These are phyloP conservation scores for Digitaria exilis DNA, from an alignment of 202 grass and related monocot species.

Conservation along the genomic window DNA sequence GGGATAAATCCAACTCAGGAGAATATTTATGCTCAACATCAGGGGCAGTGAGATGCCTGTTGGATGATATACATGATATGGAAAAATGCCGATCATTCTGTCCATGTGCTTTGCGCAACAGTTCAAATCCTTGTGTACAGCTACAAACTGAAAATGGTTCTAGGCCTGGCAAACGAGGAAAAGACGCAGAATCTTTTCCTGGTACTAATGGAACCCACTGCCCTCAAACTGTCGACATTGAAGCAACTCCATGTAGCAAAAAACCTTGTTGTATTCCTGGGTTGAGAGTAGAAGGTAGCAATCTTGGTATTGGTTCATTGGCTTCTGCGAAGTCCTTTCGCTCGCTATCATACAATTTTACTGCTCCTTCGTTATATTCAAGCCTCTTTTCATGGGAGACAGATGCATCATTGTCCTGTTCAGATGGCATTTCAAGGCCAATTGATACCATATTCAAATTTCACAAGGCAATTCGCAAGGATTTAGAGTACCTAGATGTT, in stretches of 20 bases:
- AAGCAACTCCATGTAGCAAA: slow-evolving; percentile 55
- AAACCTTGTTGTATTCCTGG: slow-evolving; percentile 85
- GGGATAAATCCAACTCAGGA: slow-evolving; percentile 64
- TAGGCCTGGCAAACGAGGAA: slow-evolving; percentile 63
- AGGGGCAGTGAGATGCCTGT: slow-evolving; percentile 39
- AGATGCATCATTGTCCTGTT: slow-evolving; percentile 50
- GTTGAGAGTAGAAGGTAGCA: slow-evolving; percentile 68
- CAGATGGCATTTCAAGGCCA: slow-evolving; percentile 63
- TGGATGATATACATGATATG: slow-evolving; percentile 44
- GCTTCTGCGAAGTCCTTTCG: slow-evolving; percentile 53
- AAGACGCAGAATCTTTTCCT: slow-evolving; percentile 48
- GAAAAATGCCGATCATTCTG: slow-evolving; percentile 57
- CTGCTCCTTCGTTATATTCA: slow-evolving; percentile 71
- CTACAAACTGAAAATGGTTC: slow-evolving; percentile 49
- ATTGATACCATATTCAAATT: slow-evolving; percentile 97
- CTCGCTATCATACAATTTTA: slow-evolving; percentile 56
- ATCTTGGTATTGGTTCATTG: slow-evolving; percentile 52
- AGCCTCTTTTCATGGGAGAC: slow-evolving; percentile 80
- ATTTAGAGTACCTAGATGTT: slow-evolving; percentile 83
- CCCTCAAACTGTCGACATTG: slow-evolving; percentile 48
- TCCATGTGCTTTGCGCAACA: slow-evolving; percentile 54
- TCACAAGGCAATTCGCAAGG: slow-evolving; percentile 94
- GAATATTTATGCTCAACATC: slow-evolving; percentile 74
- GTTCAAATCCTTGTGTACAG: slow-evolving; percentile 21
- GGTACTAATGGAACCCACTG: slow-evolving; percentile 35